These are phyloP conservation scores for Diutina ranongensis DNA, from an alignment of 1,139 yeast species.

Conservation along the genomic window DNA sequence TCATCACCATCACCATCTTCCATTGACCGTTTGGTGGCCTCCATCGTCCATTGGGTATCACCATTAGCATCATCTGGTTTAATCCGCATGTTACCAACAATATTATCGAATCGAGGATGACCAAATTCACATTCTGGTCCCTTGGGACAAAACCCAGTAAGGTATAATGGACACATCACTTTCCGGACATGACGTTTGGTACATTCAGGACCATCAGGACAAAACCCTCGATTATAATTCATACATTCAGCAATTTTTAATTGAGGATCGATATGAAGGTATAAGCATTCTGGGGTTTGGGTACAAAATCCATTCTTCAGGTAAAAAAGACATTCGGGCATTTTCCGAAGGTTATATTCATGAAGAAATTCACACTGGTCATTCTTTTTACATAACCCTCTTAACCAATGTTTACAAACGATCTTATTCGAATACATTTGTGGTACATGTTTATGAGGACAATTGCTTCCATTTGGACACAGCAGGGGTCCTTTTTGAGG, in stretches of 20 bases:
- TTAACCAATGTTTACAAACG: slow-evolving; percentile 96
- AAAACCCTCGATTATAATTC: slow-evolving; percentile 78
- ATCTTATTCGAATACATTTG: slow-evolving; percentile 71
- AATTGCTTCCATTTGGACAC: slow-evolving; percentile 76
- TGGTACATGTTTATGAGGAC: slow-evolving; percentile 83
- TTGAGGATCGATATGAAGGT: slow-evolving; percentile 84
- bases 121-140: slow-evolving; percentile 48
- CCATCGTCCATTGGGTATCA: not conserved
- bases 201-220: slow-evolving; percentile 88
- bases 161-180: slow-evolving; percentile 67
- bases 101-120: slow-evolving; percentile 43
- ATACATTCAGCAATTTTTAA: slow-evolving; percentile 80
- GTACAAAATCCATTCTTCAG: slow-evolving; percentile 87
- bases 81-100: not conserved
- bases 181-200: slow-evolving; percentile 71
- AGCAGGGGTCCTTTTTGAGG: slow-evolving; percentile 44
- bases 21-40: not conserved
- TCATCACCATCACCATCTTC: not conserved
- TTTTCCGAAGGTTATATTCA: slow-evolving; percentile 84
- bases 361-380: slow-evolving; percentile 95
- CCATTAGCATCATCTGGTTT: not conserved
- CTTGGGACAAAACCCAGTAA: slow-evolving; percentile 89
- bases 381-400: slow-evolving; percentile 94
- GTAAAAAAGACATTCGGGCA: slow-evolving; percentile 94
- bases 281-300: slow-evolving; percentile 89